These are phyloP conservation scores for Diaporthe sp. DNA, from an alignment of 2,329 filamentous ascomycete species.

Conservation along the genomic window DNA sequence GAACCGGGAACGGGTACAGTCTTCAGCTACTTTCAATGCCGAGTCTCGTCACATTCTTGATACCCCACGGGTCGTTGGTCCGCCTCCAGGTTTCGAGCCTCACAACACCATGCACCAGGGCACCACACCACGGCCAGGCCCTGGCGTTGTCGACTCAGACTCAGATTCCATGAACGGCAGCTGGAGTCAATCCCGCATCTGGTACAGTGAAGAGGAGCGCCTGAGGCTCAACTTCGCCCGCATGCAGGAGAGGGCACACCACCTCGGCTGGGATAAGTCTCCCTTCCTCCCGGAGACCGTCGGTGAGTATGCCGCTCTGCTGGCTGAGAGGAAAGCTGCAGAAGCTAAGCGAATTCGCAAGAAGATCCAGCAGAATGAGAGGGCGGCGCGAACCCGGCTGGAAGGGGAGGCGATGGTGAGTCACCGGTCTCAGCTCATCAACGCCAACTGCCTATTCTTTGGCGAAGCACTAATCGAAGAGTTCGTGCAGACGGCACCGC, in stretches of 20 bases:
- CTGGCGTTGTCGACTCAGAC: not conserved
- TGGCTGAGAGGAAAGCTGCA: conserved; percentile 26
- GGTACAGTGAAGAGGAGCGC: conserved; percentile 36
- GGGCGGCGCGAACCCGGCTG: not conserved
- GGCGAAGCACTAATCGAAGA: conserved; percentile 20
- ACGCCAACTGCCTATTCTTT: not conserved
- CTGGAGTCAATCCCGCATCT: conserved; percentile 23
- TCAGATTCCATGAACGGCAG: not conserved
- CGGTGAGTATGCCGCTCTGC: conserved; percentile 28
- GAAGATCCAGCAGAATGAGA: conserved; percentile 32
- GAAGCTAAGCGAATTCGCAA: conserved; percentile 30
- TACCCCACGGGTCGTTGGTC: not conserved
- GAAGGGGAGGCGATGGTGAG: conserved; percentile 1
- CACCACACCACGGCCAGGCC: not conserved
- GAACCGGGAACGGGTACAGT: not conserved
- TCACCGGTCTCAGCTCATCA: not conserved
- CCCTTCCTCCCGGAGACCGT: conserved; percentile 28
- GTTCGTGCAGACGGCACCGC: not conserved
- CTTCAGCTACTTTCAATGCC: not conserved
- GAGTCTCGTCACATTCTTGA: not conserved
- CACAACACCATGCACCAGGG: not conserved
- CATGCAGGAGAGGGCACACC: conserved; percentile 25
- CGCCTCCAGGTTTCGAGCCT: conserved; percentile 15
- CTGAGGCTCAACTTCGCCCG: conserved; percentile 28
- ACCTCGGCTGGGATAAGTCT: conserved; percentile 20